phyloP scores from a whole-genome alignment of 73 alveolate genomes.

The Paramecium tetraurelia region DNA sequence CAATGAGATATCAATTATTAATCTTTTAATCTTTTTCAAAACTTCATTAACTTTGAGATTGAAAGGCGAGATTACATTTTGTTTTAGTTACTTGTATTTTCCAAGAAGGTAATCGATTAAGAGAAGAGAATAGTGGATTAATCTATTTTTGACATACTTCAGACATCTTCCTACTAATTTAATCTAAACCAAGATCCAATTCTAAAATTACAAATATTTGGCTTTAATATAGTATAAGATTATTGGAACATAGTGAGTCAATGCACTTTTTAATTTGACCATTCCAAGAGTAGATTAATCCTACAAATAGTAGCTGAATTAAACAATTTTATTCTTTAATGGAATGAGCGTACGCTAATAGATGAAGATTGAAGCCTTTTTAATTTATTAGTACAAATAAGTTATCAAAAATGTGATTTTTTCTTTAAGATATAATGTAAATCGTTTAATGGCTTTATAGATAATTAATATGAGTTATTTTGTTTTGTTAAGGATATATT shows the following conservation, averaged over 20 bases:
- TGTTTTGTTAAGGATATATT: neutral
- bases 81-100: neutral
- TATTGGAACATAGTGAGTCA: neutral
- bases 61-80: neutral
- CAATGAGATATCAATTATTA: neutral
- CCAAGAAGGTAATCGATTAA: neutral
- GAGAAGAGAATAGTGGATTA: neutral
- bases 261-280: neutral
- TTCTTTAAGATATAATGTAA: neutral
- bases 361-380: neutral
- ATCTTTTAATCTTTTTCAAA: neutral
- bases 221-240: neutral
- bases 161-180: neutral
- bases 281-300: neutral
- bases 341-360: neutral
- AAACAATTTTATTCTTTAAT: neutral
- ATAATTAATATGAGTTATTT: neutral
- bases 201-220: neutral
- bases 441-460: neutral
- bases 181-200: neutral
- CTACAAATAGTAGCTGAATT: neutral
- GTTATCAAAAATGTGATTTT: neutral
- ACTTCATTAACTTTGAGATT: neutral
- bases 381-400: neutral
- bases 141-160: neutral